These are phyloP conservation scores for Coleophoma eucalyptorum DNA, from an alignment of 2,329 filamentous ascomycete species.

Conservation along the genomic window DNA sequence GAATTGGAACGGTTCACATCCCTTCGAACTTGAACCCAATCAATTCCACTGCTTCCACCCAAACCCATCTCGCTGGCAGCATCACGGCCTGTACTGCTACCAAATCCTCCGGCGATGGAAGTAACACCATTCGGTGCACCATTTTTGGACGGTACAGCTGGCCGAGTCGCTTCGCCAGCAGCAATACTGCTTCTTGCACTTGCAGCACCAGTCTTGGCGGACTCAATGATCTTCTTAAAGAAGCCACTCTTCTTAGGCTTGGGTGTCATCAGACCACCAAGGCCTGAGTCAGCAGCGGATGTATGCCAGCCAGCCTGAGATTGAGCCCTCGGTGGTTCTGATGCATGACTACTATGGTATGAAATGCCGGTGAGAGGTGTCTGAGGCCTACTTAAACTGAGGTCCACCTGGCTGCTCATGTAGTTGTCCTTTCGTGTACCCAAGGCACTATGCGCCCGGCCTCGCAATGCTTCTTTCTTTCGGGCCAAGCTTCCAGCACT, in stretches of 20 bases:
- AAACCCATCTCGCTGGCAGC: slow-evolving; percentile 69
- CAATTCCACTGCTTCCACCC: slow-evolving; percentile 48
- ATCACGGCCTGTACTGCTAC: slow-evolving; percentile 35
- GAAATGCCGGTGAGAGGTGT: slow-evolving; percentile 74
- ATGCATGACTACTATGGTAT: slow-evolving; percentile 82
- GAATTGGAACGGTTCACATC: slow-evolving; percentile 96
- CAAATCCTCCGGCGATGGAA: slow-evolving; percentile 47
- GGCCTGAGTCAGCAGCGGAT: slow-evolving; percentile 55
- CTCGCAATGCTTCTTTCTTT: slow-evolving; percentile 50
- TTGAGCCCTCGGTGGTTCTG: slow-evolving; percentile 47
- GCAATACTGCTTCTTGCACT: slow-evolving; percentile 84
- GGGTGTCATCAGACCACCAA: slow-evolving; percentile 75
- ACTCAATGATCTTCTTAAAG: slow-evolving; percentile 93
- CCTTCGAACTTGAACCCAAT: slow-evolving; percentile 96
- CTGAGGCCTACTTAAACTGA: slow-evolving; percentile 51
- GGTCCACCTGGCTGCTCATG: slow-evolving; percentile 19
- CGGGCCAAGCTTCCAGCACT: slow-evolving; percentile 91
- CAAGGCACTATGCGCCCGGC: slow-evolving; percentile 60
- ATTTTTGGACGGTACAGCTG: slow-evolving; percentile 25
- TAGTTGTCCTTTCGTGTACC: slow-evolving; percentile 49
- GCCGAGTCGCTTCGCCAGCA: slow-evolving; percentile 44
- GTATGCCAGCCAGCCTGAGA: slow-evolving; percentile 60
- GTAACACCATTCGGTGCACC: slow-evolving; percentile 31
- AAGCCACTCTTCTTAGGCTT: slow-evolving; percentile 83
- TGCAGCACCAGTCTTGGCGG: slow-evolving; percentile 89